phyloP scores from a whole-genome alignment of 805 yeast genomes.

The Candida boidinii region DNA sequence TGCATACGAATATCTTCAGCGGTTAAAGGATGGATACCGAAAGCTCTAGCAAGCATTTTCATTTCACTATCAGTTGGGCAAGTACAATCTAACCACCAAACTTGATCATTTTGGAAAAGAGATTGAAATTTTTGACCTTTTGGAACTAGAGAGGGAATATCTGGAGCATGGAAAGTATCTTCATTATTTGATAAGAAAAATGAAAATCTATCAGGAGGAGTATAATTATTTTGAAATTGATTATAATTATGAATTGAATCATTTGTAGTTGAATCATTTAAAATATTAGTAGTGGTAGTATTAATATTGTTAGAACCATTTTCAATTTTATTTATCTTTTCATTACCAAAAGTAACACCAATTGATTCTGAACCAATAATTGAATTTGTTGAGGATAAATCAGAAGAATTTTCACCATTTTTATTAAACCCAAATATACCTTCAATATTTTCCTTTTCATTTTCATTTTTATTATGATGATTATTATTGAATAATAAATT shows the following conservation, averaged over 20 bases:
- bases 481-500: no score
- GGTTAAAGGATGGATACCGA: constrained; percentile 95
- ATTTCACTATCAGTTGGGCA: constrained; percentile 94
- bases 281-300: constrained; percentile 3
- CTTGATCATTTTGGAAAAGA: constrained; percentile 60
- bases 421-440: no score
- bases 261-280: constrained; percentile 8
- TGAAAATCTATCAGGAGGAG: constrained; percentile 70
- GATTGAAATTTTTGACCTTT: constrained; percentile 57
- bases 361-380: not conserved
- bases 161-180: constrained; percentile 85
- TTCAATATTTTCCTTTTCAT: no score
- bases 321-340: constrained; percentile 3
- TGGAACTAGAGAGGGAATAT: constrained; percentile 66
- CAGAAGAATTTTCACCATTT: no score
- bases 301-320: not conserved
- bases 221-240: constrained; percentile 9
- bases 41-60: constrained; percentile 86
- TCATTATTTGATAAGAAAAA: constrained; percentile 77
- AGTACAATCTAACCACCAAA: constrained; percentile 94
- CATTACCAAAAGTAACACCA: constrained; percentile 1
- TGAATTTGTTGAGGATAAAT: not conserved
- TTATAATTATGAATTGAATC: constrained; percentile 14
- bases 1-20: constrained; percentile 96
- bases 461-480: not conserved